Conservation (phyloP, 2,329 filamentous ascomycete genomes). For the Fusarium sp. region DNA sequence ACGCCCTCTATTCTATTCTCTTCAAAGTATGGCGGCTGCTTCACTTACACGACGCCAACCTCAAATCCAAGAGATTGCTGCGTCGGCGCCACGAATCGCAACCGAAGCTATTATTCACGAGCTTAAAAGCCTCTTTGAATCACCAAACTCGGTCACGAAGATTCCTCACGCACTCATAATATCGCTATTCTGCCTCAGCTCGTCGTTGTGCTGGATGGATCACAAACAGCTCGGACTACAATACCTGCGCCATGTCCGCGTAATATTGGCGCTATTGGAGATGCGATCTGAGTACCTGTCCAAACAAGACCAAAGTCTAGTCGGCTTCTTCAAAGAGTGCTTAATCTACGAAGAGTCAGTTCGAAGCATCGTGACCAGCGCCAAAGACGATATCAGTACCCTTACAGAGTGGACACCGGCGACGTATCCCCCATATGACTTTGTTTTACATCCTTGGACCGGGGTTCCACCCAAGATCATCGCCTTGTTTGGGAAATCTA, state of each 20-base stretch:
- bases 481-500: constrained; percentile 39
- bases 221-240: constrained; percentile 40
- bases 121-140: constrained; percentile 22
- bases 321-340: constrained; percentile 42
- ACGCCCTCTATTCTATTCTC: constrained; percentile 34
- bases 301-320: constrained; percentile 26
- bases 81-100: constrained; percentile 29
- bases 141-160: constrained; percentile 28
- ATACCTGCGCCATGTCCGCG: constrained; percentile 39
- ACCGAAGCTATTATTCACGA: constrained; percentile 42
- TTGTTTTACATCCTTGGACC: constrained; percentile 42
- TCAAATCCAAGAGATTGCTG: constrained; percentile 35
- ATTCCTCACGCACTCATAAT: constrained; percentile 37
- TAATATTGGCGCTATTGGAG: constrained; percentile 35
- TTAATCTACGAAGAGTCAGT: constrained; percentile 42
- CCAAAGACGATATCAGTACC: constrained; percentile 38
- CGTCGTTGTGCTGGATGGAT: constrained; percentile 42
- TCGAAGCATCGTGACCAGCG: constrained; percentile 38
- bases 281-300: constrained; percentile 29
- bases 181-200: constrained; percentile 41
- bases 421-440: constrained; percentile 24
- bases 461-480: constrained; percentile 41
- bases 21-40: constrained; percentile 43
- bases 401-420: constrained; percentile 34
- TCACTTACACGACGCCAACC: constrained; percentile 29